Conservation (phyloP, 495 filamentous ascomycete genomes). For the Penicillium verhagenii region DNA sequence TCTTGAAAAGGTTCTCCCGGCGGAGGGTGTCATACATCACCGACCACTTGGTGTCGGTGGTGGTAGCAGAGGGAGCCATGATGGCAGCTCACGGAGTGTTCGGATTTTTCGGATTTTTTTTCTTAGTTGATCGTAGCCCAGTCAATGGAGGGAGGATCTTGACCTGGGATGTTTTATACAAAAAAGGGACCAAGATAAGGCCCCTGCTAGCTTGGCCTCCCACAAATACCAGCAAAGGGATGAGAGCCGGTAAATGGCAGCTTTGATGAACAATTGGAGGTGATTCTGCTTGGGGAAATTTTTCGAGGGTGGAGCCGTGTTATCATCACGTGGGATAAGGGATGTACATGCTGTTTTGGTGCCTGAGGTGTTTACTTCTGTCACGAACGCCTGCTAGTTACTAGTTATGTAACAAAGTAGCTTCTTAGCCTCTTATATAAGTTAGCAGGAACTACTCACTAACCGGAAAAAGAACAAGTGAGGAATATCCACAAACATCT, state of each 20-base stretch:
- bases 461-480: too few species aligned
- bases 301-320: conserved; percentile 47
- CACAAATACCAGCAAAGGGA: conserved; percentile 16
- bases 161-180: neutral
- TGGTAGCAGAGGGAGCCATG: conserved; percentile 57
- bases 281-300: conserved; percentile 41
- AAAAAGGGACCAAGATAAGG: neutral
- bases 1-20: conserved; percentile 81
- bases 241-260: conserved; percentile 30
- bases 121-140: neutral
- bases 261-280: conserved; percentile 22
- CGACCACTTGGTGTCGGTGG: conserved; percentile 74
- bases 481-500: too few species aligned
- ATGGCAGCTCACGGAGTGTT: conserved; percentile 16
- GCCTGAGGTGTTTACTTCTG: conserved; percentile 17
- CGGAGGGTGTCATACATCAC: conserved; percentile 77
- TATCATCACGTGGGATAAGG: conserved; percentile 52
- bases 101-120: neutral
- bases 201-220: conserved; percentile 23
- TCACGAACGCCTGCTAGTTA: neutral
- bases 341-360: neutral
- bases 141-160: conserved; percentile 8
- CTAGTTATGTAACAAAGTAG: too few species aligned
- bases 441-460: neutral
- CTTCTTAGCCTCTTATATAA: neutral